phyloP scores from a whole-genome alignment of 805 yeast species.

The Myxozyma melibiosi region DNA sequence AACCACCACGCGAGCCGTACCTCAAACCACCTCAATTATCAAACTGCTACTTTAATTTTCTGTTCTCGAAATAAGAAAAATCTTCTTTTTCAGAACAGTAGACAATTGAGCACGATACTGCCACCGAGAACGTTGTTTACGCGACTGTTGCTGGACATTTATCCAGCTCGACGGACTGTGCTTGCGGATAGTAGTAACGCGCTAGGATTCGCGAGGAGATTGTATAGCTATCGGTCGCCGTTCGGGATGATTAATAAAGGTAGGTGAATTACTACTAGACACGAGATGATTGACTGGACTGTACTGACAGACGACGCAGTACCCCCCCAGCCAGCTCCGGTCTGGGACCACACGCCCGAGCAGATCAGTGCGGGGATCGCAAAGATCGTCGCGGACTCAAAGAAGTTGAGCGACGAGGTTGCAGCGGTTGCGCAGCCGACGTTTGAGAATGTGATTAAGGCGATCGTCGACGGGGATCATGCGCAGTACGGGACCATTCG shows the following conservation, averaged over 20 bases:
- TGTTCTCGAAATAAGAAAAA: too few relatives aligned
- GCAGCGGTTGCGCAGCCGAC: constrained; percentile 57
- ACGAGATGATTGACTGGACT: background rate
- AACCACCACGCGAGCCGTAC: background rate
- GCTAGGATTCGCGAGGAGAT: background rate
- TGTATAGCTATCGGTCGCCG: background rate
- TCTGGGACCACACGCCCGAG: constrained; percentile 64
- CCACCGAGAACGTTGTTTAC: too few relatives aligned
- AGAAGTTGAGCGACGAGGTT: constrained; percentile 54
- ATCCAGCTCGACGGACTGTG: background rate
- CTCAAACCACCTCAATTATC: too few relatives aligned
- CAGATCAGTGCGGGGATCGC: constrained; percentile 50
- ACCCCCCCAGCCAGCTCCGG: constrained; percentile 48
- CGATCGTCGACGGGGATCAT: constrained; percentile 57
- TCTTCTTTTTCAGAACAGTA: too few relatives aligned
- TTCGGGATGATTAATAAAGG: constrained; percentile 3
- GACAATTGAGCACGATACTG: too few relatives aligned
- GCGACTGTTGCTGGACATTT: background rate
- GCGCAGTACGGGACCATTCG: constrained; percentile 49
- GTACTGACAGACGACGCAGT: background rate
- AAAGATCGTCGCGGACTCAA: constrained; percentile 49
- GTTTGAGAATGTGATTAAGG: constrained; percentile 58
- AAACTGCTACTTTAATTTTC: too few relatives aligned
- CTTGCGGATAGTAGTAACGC: background rate
- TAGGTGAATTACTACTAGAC: background rate